Evolutionary conservation across 306 rosid genomes (phyloP).

Genomic region (barrel medic (Medicago truncatula)): MtrunA17r5.0-ANR NC_053049.1:39243501-39244000

Average conservation of each 20-base stretch:
- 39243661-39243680: not conserved
- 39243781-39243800: not conserved
- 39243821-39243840: slow-evolving; percentile 8
- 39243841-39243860: slow-evolving; percentile 27
- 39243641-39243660: no score
- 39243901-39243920: slow-evolving; percentile 93
- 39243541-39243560: not conserved
- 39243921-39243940: slow-evolving; percentile 97
- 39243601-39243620: not conserved
- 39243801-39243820: not conserved
- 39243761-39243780: not conserved
- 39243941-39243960: slow-evolving; percentile 68
- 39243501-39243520: slow-evolving; percentile 93
- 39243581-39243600: not conserved
- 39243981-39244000: slow-evolving; percentile 97
- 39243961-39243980: slow-evolving; percentile 91
- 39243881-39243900: slow-evolving; percentile 94
- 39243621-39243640: not conserved
- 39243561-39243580: not conserved
- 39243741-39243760: not conserved
- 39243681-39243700: not conserved
- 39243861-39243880: slow-evolving; percentile 88
- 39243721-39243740: not conserved
- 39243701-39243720: not conserved
- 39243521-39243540: slow-evolving; percentile 3